A percentile compares a stretch with the other conserved stretches of the same genome.
phyloP scores from a whole-genome alignment of 108 stramenopile genomes.

The Nannochloropsis gaditana region DNA sequence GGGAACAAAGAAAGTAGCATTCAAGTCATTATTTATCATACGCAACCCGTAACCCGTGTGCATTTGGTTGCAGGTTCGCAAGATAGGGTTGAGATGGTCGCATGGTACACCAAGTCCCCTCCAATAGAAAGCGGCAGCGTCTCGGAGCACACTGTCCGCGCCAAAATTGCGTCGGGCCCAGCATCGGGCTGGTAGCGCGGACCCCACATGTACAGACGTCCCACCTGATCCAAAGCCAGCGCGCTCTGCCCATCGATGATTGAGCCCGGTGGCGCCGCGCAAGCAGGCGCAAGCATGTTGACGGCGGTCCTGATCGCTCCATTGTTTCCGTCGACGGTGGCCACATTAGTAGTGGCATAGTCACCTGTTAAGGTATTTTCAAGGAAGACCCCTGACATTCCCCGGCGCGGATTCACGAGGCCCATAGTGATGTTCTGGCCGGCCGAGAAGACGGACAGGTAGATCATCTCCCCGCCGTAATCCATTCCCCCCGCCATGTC shows the following conservation, averaged over 20 bases:
- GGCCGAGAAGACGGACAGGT: not conserved
- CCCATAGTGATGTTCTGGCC: not conserved
- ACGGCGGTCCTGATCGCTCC: not conserved
- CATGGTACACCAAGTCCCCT: not conserved
- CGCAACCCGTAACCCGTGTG: not conserved
- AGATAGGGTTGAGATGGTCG: not conserved
- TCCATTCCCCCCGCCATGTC: not conserved
- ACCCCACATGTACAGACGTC: not conserved
- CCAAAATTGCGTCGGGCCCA: not conserved
- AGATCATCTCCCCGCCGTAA: not conserved
- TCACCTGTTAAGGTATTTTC: not conserved
- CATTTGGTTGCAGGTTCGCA: not conserved
- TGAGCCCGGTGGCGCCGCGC: not conserved
- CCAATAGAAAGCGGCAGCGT: not conserved
- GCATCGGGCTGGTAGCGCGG: not conserved
- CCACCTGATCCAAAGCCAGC: not conserved
- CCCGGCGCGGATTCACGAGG: not conserved
- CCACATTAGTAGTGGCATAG: slow-evolving; percentile 10
- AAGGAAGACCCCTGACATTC: not conserved
- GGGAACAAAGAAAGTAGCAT: no score
- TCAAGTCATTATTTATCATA: no score
- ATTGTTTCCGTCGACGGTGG: not conserved
- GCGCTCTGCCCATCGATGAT: not conserved
- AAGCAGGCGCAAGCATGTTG: not conserved
- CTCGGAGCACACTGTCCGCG: not conserved